These are phyloP conservation scores for Anastatica hierochuntica DNA, from an alignment of 345 rosid genomes.

Conservation along the genomic window DNA sequence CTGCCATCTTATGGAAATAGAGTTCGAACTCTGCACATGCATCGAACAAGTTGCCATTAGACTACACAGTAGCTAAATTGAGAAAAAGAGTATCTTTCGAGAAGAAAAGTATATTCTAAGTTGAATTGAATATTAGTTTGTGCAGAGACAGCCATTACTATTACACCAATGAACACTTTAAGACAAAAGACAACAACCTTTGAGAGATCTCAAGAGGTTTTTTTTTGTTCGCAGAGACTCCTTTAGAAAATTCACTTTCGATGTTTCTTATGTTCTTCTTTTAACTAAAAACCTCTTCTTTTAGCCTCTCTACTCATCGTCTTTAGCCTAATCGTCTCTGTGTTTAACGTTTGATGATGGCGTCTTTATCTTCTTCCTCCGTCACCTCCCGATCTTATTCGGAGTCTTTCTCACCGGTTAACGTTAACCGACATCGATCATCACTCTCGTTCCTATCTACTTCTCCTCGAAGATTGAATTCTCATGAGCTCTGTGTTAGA, in stretches of 20 bases:
- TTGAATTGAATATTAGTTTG: too few species aligned
- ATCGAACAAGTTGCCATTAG: too few species aligned
- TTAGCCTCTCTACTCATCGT: neutral
- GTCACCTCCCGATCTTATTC: constrained; percentile 24
- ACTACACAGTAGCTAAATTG: too few species aligned
- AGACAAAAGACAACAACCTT: constrained; percentile 30
- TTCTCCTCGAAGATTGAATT: constrained; percentile 8
- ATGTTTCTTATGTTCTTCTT: constrained; percentile 39
- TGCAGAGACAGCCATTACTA: too few species aligned
- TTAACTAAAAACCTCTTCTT: neutral
- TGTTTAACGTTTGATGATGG: constrained; percentile 30
- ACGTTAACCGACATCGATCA: constrained; percentile 19
- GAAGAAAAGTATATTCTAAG: too few species aligned
- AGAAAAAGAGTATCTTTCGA: too few species aligned
- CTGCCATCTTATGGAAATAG: too few species aligned
- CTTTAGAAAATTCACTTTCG: constrained; percentile 38
- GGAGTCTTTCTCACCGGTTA: constrained; percentile 15
- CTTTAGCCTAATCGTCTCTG: neutral
- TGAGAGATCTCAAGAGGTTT: constrained; percentile 81
- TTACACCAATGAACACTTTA: too few species aligned
- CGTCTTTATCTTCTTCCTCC: constrained; percentile 33
- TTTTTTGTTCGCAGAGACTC: constrained; percentile 17
- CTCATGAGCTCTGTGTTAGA: constrained; percentile 33
- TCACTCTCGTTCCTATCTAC: constrained; percentile 15
- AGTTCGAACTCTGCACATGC: too few species aligned